Evolutionary conservation across 1,284 basidiomycete genomes (phyloP).

Genomic region (Sanguinoderma infundibulare): DNA sequence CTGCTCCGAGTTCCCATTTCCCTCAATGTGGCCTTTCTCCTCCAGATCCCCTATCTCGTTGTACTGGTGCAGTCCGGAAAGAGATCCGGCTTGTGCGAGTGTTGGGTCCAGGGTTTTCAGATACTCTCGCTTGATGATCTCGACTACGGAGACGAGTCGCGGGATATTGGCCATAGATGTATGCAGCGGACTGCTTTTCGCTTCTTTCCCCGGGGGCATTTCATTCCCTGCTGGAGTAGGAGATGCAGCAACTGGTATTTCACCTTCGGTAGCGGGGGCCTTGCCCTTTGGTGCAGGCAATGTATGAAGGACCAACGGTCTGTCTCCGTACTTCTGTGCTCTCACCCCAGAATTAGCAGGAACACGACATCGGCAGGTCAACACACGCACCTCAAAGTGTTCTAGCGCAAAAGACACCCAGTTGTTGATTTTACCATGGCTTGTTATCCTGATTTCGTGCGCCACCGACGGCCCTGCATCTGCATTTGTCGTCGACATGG

Average conservation of each 20-base stretch:
- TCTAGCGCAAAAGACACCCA: slow-evolving; percentile 68
- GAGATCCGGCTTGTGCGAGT: slow-evolving; percentile 34
- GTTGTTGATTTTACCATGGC: slow-evolving; percentile 62
- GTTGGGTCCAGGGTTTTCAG: slow-evolving; percentile 52
- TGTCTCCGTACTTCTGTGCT: slow-evolving; percentile 57
- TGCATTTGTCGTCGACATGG: background rate
- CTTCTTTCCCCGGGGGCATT: background rate
- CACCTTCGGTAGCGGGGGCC: background rate
- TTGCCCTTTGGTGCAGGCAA: slow-evolving; percentile 45
- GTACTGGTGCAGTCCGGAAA: slow-evolving; percentile 76
- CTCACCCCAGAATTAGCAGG: slow-evolving; percentile 2
- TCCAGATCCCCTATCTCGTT: slow-evolving; percentile 71
- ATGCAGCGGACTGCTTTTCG: slow-evolving; percentile 24
- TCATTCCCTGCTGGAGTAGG: background rate
- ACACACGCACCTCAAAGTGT: slow-evolving; percentile 57
- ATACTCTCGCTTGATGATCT: slow-evolving; percentile 86
- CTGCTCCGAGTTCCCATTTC: slow-evolving; percentile 33
- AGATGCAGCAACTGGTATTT: background rate
- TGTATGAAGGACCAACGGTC: slow-evolving; percentile 70
- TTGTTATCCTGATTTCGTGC: slow-evolving; percentile 62
- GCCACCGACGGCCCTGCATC: slow-evolving; percentile 12
- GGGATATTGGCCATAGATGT: slow-evolving; percentile 56
- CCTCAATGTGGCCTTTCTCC: slow-evolving; percentile 33
- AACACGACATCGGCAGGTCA: background rate
- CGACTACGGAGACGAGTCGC: slow-evolving; percentile 76